Conservation (phyloP, 148 eudicot genomes). For the Rhododendron williamsianum region DNA sequence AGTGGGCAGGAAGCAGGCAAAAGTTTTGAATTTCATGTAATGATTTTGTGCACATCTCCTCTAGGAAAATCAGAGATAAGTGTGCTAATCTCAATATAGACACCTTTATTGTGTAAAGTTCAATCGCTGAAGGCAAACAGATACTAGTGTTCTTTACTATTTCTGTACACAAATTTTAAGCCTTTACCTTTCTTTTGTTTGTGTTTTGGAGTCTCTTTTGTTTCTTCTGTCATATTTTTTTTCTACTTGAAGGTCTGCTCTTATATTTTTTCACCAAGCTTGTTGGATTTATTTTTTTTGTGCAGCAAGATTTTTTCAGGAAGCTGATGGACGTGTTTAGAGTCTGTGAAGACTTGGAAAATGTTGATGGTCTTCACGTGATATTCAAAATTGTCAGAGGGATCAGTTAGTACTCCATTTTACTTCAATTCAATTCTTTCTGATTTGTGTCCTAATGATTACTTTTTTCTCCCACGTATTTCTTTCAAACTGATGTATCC, state of each 20-base stretch:
- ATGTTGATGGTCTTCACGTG: constrained; percentile 74
- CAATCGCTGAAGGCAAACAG: not conserved
- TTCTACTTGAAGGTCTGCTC: not conserved
- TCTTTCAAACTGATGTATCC: constrained; percentile 3
- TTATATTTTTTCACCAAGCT: not conserved
- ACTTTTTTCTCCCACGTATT: not conserved
- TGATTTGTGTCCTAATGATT: not conserved
- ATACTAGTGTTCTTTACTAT: not conserved
- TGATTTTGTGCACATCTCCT: not conserved
- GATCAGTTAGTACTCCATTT: constrained; percentile 51
- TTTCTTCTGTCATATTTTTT: not conserved
- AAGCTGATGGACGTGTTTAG: constrained; percentile 85
- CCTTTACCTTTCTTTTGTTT: not conserved
- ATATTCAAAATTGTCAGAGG: constrained; percentile 80
- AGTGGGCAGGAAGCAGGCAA: not conserved
- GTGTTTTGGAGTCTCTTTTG: not conserved
- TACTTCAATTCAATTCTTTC: not conserved
- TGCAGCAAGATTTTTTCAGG: constrained; percentile 82
- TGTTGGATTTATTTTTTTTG: constrained; percentile 12
- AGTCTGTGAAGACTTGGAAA: constrained; percentile 81
- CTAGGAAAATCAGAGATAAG: not conserved
- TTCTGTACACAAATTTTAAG: not conserved
- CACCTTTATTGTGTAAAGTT: not conserved
- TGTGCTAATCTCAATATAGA: not conserved
- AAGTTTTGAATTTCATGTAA: not conserved